Base-by-base conservation (phyloP, 2,329 filamentous ascomycete species). In the Chaetomiaceae sp. region DNA sequence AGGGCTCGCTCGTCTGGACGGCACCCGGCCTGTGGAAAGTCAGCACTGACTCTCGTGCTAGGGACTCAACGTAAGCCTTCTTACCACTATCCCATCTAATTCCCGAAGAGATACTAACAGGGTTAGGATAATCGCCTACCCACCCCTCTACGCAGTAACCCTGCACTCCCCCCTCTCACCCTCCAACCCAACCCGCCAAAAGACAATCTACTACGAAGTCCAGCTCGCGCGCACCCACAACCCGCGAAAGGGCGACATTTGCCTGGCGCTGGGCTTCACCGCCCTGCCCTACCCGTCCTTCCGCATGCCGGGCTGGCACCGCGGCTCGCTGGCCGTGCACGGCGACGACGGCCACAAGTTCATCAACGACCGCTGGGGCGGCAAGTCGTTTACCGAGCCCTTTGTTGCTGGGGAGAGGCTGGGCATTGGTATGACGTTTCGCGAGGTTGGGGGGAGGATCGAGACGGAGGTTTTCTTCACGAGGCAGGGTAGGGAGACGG, bases 291-390 rank as follows among this genome's bases (percentile, higher is more conserved):
- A 91, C 65, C 89, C 89, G 6, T 76, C 79, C 0, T 92, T 89
- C 73, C 80, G 89, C 7, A 78, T 91, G 55, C 89, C 89, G 0
- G 89, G 89, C 2, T 92, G 88, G 89, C 86, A 94, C 65, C 79
- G 88, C 31, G 88, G 81, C 17, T 86, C 82, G 58, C 64, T 91
- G 14, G 89, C 77, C 1, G 82, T 92, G n/a, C 89, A 92, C 66
- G 84, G 85, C 43, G 89, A 92, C 67, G 89, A 92, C 67, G 89
- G 89, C 0, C 79, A 85, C 62, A 80, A 80, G 67, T 94, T 87
- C 66, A 77, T 90, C 63, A 89, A 91, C 65, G 86, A 92, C 66
- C 76, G 77, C 7, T 87, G 80, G 75, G 88, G 89, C 20, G 89
- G 89, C 17, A 80, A 81, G 58, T 75, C 82, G 52, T 91, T 91